These are phyloP conservation scores for Dittrichia graveolens DNA, from an alignment of 129 eudicot species.

Conservation along the genomic window DNA sequence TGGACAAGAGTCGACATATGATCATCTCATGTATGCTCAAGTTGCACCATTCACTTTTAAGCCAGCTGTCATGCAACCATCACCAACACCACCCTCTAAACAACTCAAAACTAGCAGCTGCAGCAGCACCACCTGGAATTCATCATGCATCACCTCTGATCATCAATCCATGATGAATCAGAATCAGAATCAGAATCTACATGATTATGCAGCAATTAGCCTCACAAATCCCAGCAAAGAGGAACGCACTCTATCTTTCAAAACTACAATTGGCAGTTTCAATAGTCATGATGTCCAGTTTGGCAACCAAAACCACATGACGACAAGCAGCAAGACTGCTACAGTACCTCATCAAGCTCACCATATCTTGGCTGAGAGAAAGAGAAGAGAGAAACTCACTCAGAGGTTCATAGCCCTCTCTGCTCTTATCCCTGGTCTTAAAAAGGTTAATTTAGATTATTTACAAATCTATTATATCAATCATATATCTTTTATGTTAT, in stretches of 20 bases:
- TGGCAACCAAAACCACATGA: constrained; percentile 17
- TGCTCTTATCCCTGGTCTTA: constrained; percentile 63
- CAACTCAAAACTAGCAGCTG: constrained; percentile 53
- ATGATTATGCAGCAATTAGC: constrained; percentile 6
- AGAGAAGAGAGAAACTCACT: constrained; percentile 55
- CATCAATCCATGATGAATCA: constrained; percentile 29
- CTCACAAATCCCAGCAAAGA: constrained; percentile 49
- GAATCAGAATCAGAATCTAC: constrained; percentile 25
- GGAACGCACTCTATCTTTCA: constrained; percentile 39
- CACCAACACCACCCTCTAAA: constrained; percentile 46
- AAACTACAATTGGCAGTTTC: constrained; percentile 12
- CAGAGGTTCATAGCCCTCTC: constrained; percentile 59
- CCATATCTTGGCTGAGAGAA: constrained; percentile 58
- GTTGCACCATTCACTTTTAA: too few relatives aligned
- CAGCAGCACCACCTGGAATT: constrained; percentile 37
- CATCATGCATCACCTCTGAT: constrained; percentile 36
- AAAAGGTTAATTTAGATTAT: constrained; percentile 47
- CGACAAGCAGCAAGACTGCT: background rate
- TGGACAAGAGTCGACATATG: constrained; percentile 28
- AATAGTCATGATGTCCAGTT: constrained; percentile 6
- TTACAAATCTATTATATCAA: background rate
- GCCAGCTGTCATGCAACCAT: constrained; percentile 25
- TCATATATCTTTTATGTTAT: background rate
- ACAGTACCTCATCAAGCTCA: constrained; percentile 35
- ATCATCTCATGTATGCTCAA: background rate